phyloP scores from a whole-genome alignment of 371 early-diverging fungal genomes.

The Thermomucor indicae-seudaticae region DNA sequence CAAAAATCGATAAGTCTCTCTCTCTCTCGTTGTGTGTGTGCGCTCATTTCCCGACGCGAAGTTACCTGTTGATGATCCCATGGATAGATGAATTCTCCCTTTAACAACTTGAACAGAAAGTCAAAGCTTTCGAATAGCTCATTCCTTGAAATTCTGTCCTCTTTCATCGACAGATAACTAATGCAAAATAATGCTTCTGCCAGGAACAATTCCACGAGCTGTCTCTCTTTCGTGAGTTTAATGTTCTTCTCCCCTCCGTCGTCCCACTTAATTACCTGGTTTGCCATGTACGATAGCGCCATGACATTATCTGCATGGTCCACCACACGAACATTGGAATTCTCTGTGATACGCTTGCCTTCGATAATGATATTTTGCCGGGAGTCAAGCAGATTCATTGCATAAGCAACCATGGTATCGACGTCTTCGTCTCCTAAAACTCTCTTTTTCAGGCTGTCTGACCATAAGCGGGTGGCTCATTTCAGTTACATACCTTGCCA shows the following conservation, averaged over 20 bases:
- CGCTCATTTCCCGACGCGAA: too few species aligned
- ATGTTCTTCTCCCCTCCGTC: neutral
- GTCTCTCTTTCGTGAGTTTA: neutral
- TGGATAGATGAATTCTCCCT: slow-evolving; percentile 43
- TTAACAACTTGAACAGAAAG: slow-evolving; percentile 39
- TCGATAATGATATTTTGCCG: slow-evolving; percentile 36
- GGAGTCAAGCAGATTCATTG: slow-evolving; percentile 33
- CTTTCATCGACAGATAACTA: slow-evolving; percentile 27
- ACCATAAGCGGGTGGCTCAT: neutral
- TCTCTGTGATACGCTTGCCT: slow-evolving; percentile 34
- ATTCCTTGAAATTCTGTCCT: slow-evolving; percentile 2
- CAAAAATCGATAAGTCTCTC: too few species aligned
- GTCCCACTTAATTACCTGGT: slow-evolving; percentile 18
- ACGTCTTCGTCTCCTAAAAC: slow-evolving; percentile 32
- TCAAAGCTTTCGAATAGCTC: slow-evolving; percentile 34
- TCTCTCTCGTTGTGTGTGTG: too few species aligned
- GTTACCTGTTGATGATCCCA: slow-evolving; percentile 41
- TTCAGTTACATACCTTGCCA: slow-evolving; percentile 30
- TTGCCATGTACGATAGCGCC: slow-evolving; percentile 46
- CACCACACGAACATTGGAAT: slow-evolving; percentile 33
- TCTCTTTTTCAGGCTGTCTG: neutral
- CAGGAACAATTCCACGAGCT: slow-evolving; percentile 35
- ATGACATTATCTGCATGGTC: slow-evolving; percentile 52
- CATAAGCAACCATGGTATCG: slow-evolving; percentile 28
- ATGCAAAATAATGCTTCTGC: slow-evolving; percentile 42